Evolutionary conservation across 2,329 filamentous ascomycete genomes (phyloP).

Genomic region (Aspergillus sp.): DNA sequence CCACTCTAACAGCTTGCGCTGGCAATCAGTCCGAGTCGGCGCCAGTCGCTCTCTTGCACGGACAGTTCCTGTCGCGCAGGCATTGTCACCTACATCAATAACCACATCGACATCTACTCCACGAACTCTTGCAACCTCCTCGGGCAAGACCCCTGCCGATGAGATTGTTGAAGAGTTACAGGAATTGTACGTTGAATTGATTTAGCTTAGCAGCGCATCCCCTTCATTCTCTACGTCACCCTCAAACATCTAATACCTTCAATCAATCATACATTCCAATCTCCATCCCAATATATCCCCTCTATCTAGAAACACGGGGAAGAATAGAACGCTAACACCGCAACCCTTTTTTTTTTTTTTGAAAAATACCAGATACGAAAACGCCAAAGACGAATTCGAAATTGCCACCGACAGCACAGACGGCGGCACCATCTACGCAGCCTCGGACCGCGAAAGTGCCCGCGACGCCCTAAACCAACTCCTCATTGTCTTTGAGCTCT

Average conservation of each 20-base stretch:
- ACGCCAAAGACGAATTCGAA: constrained; percentile 50
- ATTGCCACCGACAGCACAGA: constrained; percentile 50
- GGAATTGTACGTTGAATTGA: constrained; percentile 30
- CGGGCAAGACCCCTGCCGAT: constrained; percentile 31
- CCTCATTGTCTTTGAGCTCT: constrained; percentile 33
- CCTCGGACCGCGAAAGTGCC: constrained; percentile 46
- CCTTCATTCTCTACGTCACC: not conserved
- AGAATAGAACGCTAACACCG: too few relatives aligned
- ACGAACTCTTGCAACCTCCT: not conserved
- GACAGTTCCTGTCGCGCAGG: too few relatives aligned
- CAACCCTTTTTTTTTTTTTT: too few relatives aligned
- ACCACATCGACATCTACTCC: not conserved
- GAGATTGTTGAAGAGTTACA: constrained; percentile 38
- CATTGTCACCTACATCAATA: too few relatives aligned
- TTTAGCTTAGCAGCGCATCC: too few relatives aligned
- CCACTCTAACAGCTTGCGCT: not conserved
- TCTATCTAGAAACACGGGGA: too few relatives aligned
- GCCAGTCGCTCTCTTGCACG: not conserved
- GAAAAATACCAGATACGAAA: constrained; percentile 45
- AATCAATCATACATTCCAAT: too few relatives aligned
- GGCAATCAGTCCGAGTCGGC: not conserved
- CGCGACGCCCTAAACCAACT: constrained; percentile 46
- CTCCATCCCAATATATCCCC: too few relatives aligned
- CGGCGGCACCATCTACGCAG: constrained; percentile 45
- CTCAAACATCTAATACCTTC: too few relatives aligned